Conservation (phyloP, 2,329 filamentous ascomycete species). For the Fusarium udum region DNA sequence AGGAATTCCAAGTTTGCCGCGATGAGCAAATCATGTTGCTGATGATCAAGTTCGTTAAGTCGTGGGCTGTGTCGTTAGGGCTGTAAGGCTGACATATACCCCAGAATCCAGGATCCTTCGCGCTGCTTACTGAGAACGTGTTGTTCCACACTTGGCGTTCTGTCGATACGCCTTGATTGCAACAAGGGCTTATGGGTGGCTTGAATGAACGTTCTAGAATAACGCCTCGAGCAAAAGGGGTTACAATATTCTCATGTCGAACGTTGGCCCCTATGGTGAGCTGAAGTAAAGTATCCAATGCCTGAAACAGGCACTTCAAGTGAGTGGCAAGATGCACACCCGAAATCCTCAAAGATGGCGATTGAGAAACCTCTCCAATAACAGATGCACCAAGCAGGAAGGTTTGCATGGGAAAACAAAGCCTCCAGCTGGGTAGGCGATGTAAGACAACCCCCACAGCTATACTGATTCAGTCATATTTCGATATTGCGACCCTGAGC, state of each 20-base stretch:
- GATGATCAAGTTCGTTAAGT: constrained; percentile 9
- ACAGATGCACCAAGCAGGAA: neutral
- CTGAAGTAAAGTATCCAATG: neutral
- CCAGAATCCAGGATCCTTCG: constrained; percentile 35
- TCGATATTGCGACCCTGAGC: neutral
- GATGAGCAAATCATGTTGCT: constrained; percentile 21
- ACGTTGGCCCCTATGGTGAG: neutral
- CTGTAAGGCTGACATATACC: constrained; percentile 44
- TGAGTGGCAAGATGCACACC: neutral
- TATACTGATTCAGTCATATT: constrained; percentile 19
- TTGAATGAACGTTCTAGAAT: constrained; percentile 20
- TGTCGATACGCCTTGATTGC: neutral
- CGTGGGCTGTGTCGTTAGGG: constrained; percentile 34
- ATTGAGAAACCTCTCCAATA: neutral
- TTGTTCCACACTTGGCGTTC: constrained; percentile 7
- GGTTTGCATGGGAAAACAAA: neutral
- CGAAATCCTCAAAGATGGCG: neutral
- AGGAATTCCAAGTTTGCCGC: constrained; percentile 1
- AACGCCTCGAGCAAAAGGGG: neutral
- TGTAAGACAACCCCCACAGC: constrained; percentile 28
- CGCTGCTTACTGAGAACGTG: constrained; percentile 28
- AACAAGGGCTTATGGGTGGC: constrained; percentile 1
- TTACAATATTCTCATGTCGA: neutral
- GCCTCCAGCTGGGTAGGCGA: neutral
- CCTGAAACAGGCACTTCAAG: neutral